Evolutionary conservation across 1,284 basidiomycete genomes (phyloP).

Genomic region (Pyrrhoderma noxium): DNA sequence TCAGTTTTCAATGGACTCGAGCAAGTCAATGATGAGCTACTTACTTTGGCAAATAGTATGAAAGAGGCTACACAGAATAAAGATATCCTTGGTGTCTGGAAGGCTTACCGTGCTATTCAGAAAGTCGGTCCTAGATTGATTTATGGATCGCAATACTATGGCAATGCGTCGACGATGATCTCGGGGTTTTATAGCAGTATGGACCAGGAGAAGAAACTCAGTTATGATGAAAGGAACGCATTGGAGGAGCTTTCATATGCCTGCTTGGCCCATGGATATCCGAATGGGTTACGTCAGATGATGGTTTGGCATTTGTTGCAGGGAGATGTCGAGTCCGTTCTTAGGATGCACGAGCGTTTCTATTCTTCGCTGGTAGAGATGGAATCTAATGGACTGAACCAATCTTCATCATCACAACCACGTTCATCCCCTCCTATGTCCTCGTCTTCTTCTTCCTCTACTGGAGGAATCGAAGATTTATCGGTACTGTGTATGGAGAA

Average conservation of each 20-base stretch:
- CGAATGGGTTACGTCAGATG: constrained; percentile 41
- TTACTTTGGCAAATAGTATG: neutral
- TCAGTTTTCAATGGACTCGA: constrained; percentile 4
- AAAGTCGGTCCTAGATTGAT: neutral
- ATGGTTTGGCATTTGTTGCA: constrained; percentile 41
- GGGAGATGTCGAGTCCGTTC: constrained; percentile 34
- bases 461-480: neutral
- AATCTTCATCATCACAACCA: constrained; percentile 18
- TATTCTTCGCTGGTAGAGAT: neutral
- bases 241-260: constrained; percentile 44
- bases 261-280: constrained; percentile 34
- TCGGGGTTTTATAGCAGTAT: constrained; percentile 25
- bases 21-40: constrained; percentile 2
- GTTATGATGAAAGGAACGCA: constrained; percentile 25
- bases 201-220: constrained; percentile 21
- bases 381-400: neutral
- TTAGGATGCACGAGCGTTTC: constrained; percentile 39
- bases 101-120: neutral
- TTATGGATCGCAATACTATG: constrained; percentile 4
- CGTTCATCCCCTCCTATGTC: too few relatives aligned
- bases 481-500: constrained; percentile 15
- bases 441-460: too few relatives aligned
- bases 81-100: constrained; percentile 6
- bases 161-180: constrained; percentile 20
- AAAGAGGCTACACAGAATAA: neutral